Evolutionary conservation across 345 rosid genomes (phyloP).

Genomic region (Bretschneidera sinensis): DNA sequence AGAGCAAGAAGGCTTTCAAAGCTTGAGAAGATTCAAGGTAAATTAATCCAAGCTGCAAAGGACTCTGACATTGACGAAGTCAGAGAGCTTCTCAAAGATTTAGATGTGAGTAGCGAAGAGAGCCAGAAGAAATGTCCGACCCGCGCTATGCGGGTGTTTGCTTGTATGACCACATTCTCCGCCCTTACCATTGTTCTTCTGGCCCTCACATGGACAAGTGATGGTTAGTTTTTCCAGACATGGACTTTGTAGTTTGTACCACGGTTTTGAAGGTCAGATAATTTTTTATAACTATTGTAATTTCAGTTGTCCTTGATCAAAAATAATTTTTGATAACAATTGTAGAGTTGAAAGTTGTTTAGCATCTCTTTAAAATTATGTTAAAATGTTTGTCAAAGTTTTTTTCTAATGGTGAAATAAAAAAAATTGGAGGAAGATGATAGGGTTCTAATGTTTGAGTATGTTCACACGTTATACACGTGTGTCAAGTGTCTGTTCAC

Average conservation of each 20-base stretch:
- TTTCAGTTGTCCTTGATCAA: too few species aligned
- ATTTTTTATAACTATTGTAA: not conserved
- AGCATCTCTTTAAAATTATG: too few species aligned
- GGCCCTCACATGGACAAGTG: constrained; percentile 78
- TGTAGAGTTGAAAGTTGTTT: too few species aligned
- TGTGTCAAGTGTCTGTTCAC: too few species aligned
- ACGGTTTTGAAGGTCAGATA: not conserved
- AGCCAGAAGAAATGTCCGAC: constrained; percentile 33
- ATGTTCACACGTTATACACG: too few species aligned
- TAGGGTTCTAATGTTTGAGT: too few species aligned
- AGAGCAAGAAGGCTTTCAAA: constrained; percentile 32
- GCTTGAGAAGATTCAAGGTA: constrained; percentile 68
- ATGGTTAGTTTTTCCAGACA: constrained; percentile 38
- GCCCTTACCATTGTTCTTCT: constrained; percentile 57
- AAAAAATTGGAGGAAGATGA: too few species aligned
- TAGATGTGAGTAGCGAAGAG: constrained; percentile 42
- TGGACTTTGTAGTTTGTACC: not conserved
- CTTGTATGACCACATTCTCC: constrained; percentile 44
- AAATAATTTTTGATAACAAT: too few species aligned
- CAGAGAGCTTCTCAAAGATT: constrained; percentile 69
- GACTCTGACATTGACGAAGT: constrained; percentile 87
- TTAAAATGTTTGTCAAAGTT: too few species aligned
- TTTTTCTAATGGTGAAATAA: too few species aligned
- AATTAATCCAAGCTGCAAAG: constrained; percentile 75
- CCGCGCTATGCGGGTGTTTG: constrained; percentile 59